phyloP scores from a whole-genome alignment of 2,329 filamentous ascomycete genomes.

The Penicillium janthinellum region DNA sequence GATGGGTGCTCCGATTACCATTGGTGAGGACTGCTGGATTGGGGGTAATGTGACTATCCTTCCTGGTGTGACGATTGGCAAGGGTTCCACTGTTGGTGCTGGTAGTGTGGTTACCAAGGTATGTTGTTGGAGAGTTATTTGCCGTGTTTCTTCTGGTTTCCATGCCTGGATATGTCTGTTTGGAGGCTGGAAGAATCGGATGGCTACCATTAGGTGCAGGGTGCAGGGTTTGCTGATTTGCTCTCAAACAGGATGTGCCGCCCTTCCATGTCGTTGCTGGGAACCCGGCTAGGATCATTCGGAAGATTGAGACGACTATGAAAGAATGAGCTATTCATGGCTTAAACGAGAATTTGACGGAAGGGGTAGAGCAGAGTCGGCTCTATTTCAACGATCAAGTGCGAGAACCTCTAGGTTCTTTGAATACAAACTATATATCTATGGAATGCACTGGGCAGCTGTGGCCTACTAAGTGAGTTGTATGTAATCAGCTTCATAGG shows the following conservation, averaged over 20 bases:
- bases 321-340: background rate
- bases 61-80: conserved; percentile 76
- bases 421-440: conserved; percentile 5
- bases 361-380: no score
- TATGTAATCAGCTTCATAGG: background rate
- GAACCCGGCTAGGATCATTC: conserved; percentile 44
- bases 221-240: background rate
- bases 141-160: background rate
- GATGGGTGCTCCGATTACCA: conserved; percentile 68
- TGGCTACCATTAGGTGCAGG: background rate
- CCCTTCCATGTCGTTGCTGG: conserved; percentile 46
- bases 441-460: conserved; percentile 9
- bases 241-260: conserved; percentile 41
- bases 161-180: background rate
- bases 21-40: conserved; percentile 82
- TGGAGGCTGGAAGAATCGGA: background rate
- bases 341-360: no score
- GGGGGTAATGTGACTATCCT: conserved; percentile 71
- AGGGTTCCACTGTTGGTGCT: conserved; percentile 73
- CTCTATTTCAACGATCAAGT: no score
- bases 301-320: conserved; percentile 44
- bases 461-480: conserved; percentile 12
- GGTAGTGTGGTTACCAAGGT: conserved; percentile 81
- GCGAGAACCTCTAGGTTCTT: background rate
- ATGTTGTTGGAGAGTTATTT: conserved; percentile 1